Evolutionary conservation across 2,329 filamentous ascomycete species (phyloP), one percentile per base, ranked within the genome.

Genomic region (Alternaria triticina): DNA sequence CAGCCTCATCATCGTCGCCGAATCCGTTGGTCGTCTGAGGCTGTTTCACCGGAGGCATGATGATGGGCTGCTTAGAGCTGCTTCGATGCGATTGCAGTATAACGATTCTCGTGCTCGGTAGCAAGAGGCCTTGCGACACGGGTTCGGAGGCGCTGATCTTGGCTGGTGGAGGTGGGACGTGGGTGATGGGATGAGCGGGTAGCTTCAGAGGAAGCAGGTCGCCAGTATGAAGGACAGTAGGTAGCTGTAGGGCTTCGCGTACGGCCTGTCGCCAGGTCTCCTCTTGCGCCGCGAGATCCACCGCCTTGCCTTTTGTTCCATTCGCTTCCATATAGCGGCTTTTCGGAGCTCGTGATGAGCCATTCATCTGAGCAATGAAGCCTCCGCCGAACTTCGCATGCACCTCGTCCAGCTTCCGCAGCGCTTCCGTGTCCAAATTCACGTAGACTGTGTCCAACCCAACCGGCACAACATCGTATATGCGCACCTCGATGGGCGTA

Each of bases 101-200:
- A 23, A 99, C 89, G 61, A 99, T 93, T 73, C 91, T 94, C 15
- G 94, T 99, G 12, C 84, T 86, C 1, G 92, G 86, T 9, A 90
- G 86, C 50, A 99, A 78, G 6, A 96, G 80, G 9, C 96, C 96
- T 80, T 99, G 96, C 6, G 92, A 89, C 15, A 98, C 94, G 9
- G 96, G 96, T 78, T 99, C 96, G 77, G 94, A 98, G n/a, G 96
- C 88, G 51, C 92, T 89, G 64, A 98, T 92, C 80, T 91, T 94
- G 45, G 93, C 96, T 0, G 94, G 93, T 45, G 93, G 92, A 13
- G 93, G 88, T 23, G 92, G 89, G 17, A 92, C 88, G 80, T 97
- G 93, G 9, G 94, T 97, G 67, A 97, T 90, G 12, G 94, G 91
- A 79, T 97, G 94, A 3, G 93, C 81, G 6, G 86, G 85, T n/a